phyloP scores from a whole-genome alignment of 371 early-diverging fungal genomes.

The Fennellomyces sp. region DNA sequence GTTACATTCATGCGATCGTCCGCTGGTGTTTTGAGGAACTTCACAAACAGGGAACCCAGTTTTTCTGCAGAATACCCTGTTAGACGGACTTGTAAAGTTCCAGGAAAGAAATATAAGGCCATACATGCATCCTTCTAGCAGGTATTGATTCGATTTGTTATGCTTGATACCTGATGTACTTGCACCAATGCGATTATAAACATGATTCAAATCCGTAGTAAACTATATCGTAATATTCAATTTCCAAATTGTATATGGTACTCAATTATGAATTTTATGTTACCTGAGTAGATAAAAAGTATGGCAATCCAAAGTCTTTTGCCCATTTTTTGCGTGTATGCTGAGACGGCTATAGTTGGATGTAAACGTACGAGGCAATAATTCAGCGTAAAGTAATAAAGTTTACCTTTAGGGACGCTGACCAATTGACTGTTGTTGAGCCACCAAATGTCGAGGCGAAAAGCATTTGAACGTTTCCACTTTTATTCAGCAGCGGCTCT shows the following conservation, averaged over 20 bases:
- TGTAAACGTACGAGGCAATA: too few relatives aligned
- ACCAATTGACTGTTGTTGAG: constrained; percentile 66
- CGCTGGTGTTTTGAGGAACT: constrained; percentile 66
- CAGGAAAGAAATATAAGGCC: constrained; percentile 1
- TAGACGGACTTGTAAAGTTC: neutral
- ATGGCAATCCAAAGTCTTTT: constrained; percentile 49
- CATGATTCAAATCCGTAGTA: constrained; percentile 49
- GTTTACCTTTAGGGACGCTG: constrained; percentile 59
- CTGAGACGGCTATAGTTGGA: neutral
- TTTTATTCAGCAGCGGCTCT: constrained; percentile 22
- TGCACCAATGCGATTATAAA: constrained; percentile 63
- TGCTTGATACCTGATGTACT: constrained; percentile 57
- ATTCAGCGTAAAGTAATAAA: neutral
- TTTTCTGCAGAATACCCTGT: constrained; percentile 17
- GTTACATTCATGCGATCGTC: constrained; percentile 59
- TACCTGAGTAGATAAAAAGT: constrained; percentile 55
- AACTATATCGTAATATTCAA: too few relatives aligned
- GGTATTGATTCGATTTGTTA: constrained; percentile 62
- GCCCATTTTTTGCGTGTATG: constrained; percentile 72
- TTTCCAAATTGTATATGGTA: too few relatives aligned
- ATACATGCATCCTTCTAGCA: constrained; percentile 67
- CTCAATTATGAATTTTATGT: neutral
- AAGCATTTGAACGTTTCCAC: constrained; percentile 36
- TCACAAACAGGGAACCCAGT: constrained; percentile 52
- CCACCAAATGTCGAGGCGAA: constrained; percentile 62